Evolutionary conservation across 2,329 filamentous ascomycete species (phyloP), one percentile per base, ranked within the genome.

Genomic region (Sordariomycetes sp.): DNA sequence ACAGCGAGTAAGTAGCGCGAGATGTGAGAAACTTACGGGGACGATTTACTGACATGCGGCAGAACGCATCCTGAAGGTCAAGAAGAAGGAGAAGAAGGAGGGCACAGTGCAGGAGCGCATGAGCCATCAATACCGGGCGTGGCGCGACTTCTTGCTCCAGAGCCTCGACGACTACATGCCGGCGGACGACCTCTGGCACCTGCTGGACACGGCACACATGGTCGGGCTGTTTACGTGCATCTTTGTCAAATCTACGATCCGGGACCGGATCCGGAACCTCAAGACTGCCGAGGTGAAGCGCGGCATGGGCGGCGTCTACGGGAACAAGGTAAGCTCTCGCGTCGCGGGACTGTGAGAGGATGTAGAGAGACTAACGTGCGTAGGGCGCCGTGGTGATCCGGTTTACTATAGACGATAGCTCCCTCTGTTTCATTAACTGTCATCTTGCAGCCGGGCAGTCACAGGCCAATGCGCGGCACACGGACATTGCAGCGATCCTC

Each of bases 41-140:
- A 24, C 20, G 3, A 7, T 10, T 20, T 53, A 39, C 67, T 75
- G 64, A 75, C 58, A 28, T 13, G n/a, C 1, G 5, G 32, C 64
- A 83, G 80, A 94, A 72, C 90, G 89, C 57, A 84, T 97, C 63
- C 86, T 97, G 67, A 94, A 91, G 66, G 89, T 87, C 63, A 52
- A 52, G 48, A 94, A 94, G 69, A 95, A 96, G 67, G 88, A 89
- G 65, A 91, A 95, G 67, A 86, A 89, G 65, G 84, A 87, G 34
- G 83, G 86, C 12, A 83, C 86, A 1, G 87, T 90, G 55, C 85
- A 89, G 64, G 90, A 96, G 68, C 83, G 91, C 63, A 97, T 97
- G 89, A 95, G 90, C 69, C 91, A 95, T 63, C 91, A 96, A 66
- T 99, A 99, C 69, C 88, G 94, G 61, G 90, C 95, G 60, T 99